Base-by-base conservation (phyloP, 2,329 filamentous ascomycete genomes). In the Orbilia oligospora region DNA sequence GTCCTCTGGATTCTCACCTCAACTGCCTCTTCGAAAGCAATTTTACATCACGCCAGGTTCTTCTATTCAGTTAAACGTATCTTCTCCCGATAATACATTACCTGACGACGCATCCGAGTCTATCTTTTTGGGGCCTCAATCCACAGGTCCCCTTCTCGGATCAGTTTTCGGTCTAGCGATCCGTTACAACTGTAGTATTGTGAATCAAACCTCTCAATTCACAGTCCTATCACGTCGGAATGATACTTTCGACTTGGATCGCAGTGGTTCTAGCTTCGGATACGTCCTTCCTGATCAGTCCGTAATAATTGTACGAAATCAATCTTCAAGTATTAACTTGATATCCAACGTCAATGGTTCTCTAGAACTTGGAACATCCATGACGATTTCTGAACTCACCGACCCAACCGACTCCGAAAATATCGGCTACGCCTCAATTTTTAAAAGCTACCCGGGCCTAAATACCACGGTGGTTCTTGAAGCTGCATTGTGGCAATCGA, bases 271-370 rank as follows among this genome's bases (percentile, higher is more conserved):
- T 6, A 14, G 64, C 44, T 33, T n/a, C n/a, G 73, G 73, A 18
- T 77, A 77, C 33, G 5, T 14, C 3, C 61, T 71, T 10, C 8
- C 61, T 12, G 67, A 65, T 16, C 12, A 9, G 16, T 18, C 71
- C 14, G 67, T 68, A 1, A 63, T 77, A 9, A 51, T 77, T 8
- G 61, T 77, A 5, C 67, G 73, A 4, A 71, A 71, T 33, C 68
- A 68, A 56, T 71, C 73, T 0, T 24, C 48, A 27, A 41, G 41
- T 16, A 27, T 27, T 22, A 63, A 48, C 30, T 16, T 77, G 1
- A 64, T 77, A 33, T 56, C 38, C 2, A 77, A 77, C 24, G 73
- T 77, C 61, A 77, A 77, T 18, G 73, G 61, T 16, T 77, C 73
- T 1, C 61, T 77, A 16, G 73, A 77, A 49, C 73, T 77, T 20